Evolutionary conservation across 202 grass and related monocot species (phyloP), one percentile per base, ranked within the genome.

Genomic region (Setaria italica): DNA sequence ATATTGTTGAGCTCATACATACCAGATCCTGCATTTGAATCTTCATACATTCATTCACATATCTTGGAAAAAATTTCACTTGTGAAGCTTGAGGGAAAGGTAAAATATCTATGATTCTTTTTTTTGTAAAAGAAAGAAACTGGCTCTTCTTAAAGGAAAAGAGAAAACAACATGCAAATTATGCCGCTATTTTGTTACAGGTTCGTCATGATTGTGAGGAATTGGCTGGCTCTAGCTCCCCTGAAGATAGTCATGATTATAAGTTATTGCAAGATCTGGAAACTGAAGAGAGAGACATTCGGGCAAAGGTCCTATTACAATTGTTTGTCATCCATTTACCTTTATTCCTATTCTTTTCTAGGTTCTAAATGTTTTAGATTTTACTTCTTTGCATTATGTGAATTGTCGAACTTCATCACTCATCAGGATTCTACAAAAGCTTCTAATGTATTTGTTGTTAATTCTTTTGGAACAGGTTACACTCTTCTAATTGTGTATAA

Each of bases 1-100:
- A 62, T 98, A 82, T 80, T 98, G 86, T 85, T 92, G 85, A 89
- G 86, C 37, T 90, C 91, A 86, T 95, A 94, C 86, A 85, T 73
- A 81, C 88, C 91, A 87, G 95, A 98, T 67, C 93, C 95, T 89
- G 76, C 81, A 73, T 84, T 92, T 53, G 75, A 94, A 85, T 95
- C 88, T 62, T 34, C 86, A 82, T 89, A 91, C 76, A 89, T 86
- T 77, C 91, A 95, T 68, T 92, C 91, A 83, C 86, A 92, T 83
- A 85, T 92, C 71, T 45, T 92, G 67, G 91, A 95, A 49, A 95
- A 91, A 77, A 95, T 95, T 83, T 88, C 93, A 41, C 48, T 88
- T 25, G 46, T 91, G 71, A 82, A 95, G 70, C 95, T 95, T 64
- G 85, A 94, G 86, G 86, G 78, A 34, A 92, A 94, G 93, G 95